phyloP scores from a whole-genome alignment of 2,329 filamentous ascomycete species.

The Colletotrichum horii region DNA sequence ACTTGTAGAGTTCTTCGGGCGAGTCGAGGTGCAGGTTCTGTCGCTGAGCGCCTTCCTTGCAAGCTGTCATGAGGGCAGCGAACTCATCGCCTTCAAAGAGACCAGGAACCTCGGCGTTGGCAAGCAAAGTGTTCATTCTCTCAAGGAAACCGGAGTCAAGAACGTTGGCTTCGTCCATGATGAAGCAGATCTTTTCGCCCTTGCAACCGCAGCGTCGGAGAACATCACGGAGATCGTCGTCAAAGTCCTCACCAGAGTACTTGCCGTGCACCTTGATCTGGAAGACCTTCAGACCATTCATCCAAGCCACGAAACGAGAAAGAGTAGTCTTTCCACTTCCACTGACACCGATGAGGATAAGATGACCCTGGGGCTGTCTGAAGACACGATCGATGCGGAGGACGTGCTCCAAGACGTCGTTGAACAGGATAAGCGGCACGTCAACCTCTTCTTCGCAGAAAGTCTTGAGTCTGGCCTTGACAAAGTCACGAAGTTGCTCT shows the following conservation, averaged over 20 bases:
- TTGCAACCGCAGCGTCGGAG: constrained; percentile 94
- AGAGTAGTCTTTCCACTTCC: constrained; percentile 98
- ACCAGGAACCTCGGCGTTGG: constrained; percentile 98
- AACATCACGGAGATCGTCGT: constrained; percentile 94
- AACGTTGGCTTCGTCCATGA: constrained; percentile 99
- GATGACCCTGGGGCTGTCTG: constrained; percentile 95
- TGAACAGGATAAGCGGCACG: constrained; percentile 98
- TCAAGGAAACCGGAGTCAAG: constrained; percentile 98
- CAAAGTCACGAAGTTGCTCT: constrained; percentile 93
- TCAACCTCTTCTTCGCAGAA: constrained; percentile 99
- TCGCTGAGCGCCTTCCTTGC: constrained; percentile 96
- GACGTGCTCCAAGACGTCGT: constrained; percentile 97
- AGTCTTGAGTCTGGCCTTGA: constrained; percentile 94
- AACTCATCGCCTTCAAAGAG: constrained; percentile 99
- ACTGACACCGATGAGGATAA: constrained; percentile 98
- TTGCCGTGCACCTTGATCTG: constrained; percentile 99
- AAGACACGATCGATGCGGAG: constrained; percentile 98
- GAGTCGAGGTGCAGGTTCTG: constrained; percentile 96
- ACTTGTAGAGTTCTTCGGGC: constrained; percentile 99
- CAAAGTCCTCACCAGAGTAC: constrained; percentile 98
- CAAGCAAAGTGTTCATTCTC: constrained; percentile 97
- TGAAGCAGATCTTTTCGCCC: constrained; percentile 99
- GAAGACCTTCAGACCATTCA: constrained; percentile 99
- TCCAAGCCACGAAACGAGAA: constrained; percentile 98
- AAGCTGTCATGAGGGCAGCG: constrained; percentile 97